Conservation (phyloP, 2,329 filamentous ascomycete genomes). For the Calonectria ilicicola region DNA sequence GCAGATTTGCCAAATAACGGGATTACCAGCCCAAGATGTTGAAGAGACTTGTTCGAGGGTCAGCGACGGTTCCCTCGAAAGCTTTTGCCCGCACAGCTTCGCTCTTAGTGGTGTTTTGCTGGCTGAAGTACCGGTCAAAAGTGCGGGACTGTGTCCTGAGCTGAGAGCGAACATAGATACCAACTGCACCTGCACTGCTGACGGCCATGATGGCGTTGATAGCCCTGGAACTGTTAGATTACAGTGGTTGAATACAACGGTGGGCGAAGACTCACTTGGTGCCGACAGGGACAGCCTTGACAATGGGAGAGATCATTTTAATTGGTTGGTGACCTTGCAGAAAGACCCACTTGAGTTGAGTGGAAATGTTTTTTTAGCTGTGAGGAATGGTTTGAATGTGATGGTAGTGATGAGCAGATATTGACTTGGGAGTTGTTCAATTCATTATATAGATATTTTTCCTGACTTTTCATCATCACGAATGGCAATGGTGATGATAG, state of each 20-base stretch:
- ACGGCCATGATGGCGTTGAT: background rate
- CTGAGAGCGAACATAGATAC: slow-evolving; percentile 48
- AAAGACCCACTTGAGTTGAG: background rate
- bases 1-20: background rate
- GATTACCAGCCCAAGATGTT: slow-evolving; percentile 45
- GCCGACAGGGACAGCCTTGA: background rate
- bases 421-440: background rate
- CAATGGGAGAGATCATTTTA: background rate
- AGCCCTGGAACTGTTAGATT: background rate
- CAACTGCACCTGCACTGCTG: slow-evolving; percentile 37
- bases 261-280: background rate
- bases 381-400: background rate
- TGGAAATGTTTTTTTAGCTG: background rate
- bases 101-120: slow-evolving; percentile 53
- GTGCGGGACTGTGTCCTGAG: slow-evolving; percentile 47
- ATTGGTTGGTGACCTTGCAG: background rate
- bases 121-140: slow-evolving; percentile 52
- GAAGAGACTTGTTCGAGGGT: slow-evolving; percentile 50
- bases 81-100: slow-evolving; percentile 48
- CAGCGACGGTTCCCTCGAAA: slow-evolving; percentile 46
- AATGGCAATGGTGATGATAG: background rate
- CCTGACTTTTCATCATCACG: no score
- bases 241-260: background rate
- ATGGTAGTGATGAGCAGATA: background rate
- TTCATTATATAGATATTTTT: no score